Evolutionary conservation across 139 green algal species (phyloP).

Genomic region (Chlamydomonas incerta): DNA sequence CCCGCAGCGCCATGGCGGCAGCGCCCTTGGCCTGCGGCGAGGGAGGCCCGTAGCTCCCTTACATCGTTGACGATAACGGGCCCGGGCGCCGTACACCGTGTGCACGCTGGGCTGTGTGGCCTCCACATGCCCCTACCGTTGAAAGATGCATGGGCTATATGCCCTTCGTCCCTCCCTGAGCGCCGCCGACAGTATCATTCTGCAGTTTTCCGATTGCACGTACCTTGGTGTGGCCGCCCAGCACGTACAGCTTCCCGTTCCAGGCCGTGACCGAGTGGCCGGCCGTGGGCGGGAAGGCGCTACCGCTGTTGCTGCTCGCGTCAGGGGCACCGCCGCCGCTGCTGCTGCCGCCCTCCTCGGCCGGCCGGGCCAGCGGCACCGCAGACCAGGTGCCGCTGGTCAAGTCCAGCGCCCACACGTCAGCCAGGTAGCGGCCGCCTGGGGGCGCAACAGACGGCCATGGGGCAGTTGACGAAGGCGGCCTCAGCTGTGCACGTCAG

Average conservation of each 20-base stretch:
- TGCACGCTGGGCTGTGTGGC: no score
- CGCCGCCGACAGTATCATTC: not conserved
- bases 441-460: not conserved
- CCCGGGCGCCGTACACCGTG: no score
- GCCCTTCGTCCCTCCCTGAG: not conserved
- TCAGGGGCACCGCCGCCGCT: no score
- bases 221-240: conserved; percentile 89
- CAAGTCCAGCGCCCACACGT: conserved; percentile 89
- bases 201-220: no score
- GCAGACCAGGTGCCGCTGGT: conserved; percentile 76
- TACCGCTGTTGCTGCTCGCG: no score
- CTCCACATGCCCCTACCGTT: no score
- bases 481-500: no score
- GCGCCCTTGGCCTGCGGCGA: conserved; percentile 74
- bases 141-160: no score
- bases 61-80: no score
- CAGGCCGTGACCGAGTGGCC: conserved; percentile 64
- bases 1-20: conserved; percentile 67
- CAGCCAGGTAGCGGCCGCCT: conserved; percentile 89
- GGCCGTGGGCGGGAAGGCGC: conserved; percentile 43
- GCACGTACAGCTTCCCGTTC: conserved; percentile 72
- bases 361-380: not conserved
- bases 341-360: not conserved
- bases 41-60: no score
- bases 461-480: no score